A percentile compares a stretch with the other conserved stretches of the same genome.
Evolutionary conservation across 768 basidiomycete species (phyloP).

Genomic region (Pleurotus tuoliensis): DNA sequence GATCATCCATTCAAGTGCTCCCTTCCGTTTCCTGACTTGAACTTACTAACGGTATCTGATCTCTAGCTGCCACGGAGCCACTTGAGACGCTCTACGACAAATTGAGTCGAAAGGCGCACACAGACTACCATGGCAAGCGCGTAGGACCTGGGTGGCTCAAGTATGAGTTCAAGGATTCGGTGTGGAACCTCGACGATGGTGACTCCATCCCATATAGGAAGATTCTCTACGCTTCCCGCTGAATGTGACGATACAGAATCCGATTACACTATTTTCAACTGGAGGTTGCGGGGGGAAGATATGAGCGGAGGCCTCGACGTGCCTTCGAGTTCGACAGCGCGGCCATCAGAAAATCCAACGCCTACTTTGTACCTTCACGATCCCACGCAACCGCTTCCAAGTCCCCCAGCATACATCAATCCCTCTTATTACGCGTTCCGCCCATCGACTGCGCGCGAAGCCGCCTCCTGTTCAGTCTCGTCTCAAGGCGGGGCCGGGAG

Average conservation of each 20-base stretch:
- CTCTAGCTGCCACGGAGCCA: constrained; percentile 64
- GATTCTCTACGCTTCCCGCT: not conserved
- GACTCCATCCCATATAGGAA: constrained; percentile 14
- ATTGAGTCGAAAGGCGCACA: constrained; percentile 61
- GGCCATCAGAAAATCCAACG: constrained; percentile 19
- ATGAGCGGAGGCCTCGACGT: constrained; percentile 12
- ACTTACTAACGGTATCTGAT: not conserved
- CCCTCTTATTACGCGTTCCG: constrained; percentile 68
- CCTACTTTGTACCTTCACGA: constrained; percentile 65
- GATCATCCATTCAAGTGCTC: constrained; percentile 70
- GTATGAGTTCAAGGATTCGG: constrained; percentile 73
- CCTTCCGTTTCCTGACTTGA: constrained; percentile 2
- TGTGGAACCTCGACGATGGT: constrained; percentile 94
- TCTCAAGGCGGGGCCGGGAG: constrained; percentile 28
- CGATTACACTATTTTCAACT: constrained; percentile 84
- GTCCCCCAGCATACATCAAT: constrained; percentile 63
- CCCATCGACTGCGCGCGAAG: constrained; percentile 28
- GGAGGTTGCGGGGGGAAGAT: constrained; percentile 53
- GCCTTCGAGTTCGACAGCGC: constrained; percentile 21
- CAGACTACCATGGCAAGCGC: constrained; percentile 53
- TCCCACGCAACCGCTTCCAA: constrained; percentile 54
- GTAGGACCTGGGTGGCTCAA: constrained; percentile 82
- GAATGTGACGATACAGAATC: constrained; percentile 45
- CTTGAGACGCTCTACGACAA: constrained; percentile 64
- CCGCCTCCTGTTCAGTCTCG: constrained; percentile 26